A percentile compares a stretch with the other conserved stretches of the same genome.
Conservation (phyloP, 2,329 filamentous ascomycete genomes). For the Xenoacremonium recifei region DNA sequence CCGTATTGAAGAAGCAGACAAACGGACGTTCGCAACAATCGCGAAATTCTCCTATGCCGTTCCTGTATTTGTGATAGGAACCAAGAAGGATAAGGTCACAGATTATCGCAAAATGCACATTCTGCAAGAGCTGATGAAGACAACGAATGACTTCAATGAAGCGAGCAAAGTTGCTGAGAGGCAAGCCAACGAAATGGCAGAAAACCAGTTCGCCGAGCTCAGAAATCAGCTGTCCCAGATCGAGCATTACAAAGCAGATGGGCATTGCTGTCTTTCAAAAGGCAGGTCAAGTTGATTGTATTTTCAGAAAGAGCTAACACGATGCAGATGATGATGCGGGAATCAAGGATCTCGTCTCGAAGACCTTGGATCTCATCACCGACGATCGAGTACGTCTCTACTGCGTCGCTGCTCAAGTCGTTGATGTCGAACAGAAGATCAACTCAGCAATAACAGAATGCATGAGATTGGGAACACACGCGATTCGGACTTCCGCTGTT, state of each 20-base stretch:
- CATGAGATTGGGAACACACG: conserved; percentile 26
- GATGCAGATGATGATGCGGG: conserved; percentile 22
- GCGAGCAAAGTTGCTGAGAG: conserved; percentile 20
- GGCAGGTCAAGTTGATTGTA: too few relatives aligned
- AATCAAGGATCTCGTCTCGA: conserved; percentile 22
- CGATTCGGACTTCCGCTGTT: conserved; percentile 24
- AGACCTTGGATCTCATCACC: conserved; percentile 25
- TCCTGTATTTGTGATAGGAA: conserved; percentile 23
- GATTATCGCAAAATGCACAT: conserved; percentile 17
- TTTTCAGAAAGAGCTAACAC: too few relatives aligned
- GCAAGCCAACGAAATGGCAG: conserved; percentile 18
- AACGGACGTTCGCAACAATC: conserved; percentile 23
- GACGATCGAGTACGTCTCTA: conserved; percentile 30
- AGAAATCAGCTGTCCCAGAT: conserved; percentile 22
- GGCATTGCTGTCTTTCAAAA: conserved; percentile 24
- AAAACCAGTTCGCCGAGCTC: conserved; percentile 20
- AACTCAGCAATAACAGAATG: conserved; percentile 29
- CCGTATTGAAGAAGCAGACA: conserved; percentile 26
- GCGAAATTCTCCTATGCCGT: conserved; percentile 24
- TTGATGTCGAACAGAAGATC: conserved; percentile 29
- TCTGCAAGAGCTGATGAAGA: conserved; percentile 24
- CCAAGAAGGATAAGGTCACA: conserved; percentile 25
- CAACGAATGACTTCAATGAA: conserved; percentile 22
- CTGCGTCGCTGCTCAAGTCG: conserved; percentile 27
- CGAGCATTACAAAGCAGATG: conserved; percentile 26